A percentile compares a stretch with the other conserved stretches of the same genome.
Conservation (phyloP, 2,329 filamentous ascomycete species). For the Fusarium buxicola region DNA sequence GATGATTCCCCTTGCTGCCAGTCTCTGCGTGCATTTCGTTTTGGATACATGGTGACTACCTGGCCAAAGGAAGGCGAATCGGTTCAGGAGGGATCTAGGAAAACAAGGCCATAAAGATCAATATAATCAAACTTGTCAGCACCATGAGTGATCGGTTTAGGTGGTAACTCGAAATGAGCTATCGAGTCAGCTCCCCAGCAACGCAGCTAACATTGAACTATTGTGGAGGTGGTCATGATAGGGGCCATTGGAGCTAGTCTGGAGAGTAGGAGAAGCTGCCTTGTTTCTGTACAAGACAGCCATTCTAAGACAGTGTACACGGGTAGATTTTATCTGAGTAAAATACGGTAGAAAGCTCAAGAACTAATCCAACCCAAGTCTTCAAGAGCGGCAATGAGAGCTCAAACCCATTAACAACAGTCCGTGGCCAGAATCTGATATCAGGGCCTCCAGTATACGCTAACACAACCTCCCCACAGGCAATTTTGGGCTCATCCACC, state of each 20-base stretch:
- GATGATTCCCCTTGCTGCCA: conserved; percentile 25
- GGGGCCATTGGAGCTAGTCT: background rate
- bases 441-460: conserved; percentile 19
- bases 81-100: conserved; percentile 12
- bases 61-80: conserved; percentile 1
- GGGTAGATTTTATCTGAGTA: too few species aligned
- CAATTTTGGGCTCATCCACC: conserved; percentile 26
- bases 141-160: conserved; percentile 6
- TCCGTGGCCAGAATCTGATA: too few species aligned
- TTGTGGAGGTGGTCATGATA: conserved; percentile 3
- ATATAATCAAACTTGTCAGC: conserved; percentile 3
- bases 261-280: background rate
- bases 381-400: too few species aligned
- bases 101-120: conserved; percentile 3
- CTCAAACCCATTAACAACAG: too few species aligned
- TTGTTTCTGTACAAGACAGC: background rate
- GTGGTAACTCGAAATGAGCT: conserved; percentile 13
- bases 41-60: conserved; percentile 3
- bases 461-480: conserved; percentile 16
- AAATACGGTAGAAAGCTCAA: too few species aligned
- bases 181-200: conserved; percentile 17
- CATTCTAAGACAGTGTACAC: background rate
- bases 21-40: conserved; percentile 17
- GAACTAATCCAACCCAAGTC: too few species aligned
- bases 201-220: conserved; percentile 10